Evolutionary conservation across 1,139 yeast species (phyloP).

Genomic region (Suhomyces wounanorum): DNA sequence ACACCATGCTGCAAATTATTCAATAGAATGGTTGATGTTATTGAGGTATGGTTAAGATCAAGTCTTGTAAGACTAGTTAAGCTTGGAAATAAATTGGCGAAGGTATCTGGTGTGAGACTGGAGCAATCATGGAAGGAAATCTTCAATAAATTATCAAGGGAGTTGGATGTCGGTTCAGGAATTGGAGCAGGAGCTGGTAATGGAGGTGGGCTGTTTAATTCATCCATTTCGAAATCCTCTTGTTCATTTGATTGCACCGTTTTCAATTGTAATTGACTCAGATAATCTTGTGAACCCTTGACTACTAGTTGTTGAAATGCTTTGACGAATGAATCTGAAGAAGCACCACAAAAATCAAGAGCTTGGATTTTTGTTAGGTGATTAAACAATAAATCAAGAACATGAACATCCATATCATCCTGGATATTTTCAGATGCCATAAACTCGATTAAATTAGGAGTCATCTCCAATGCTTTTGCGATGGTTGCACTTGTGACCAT

Average conservation of each 20-base stretch:
- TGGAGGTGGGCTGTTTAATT: slow-evolving; percentile 5
- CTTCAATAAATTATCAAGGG: slow-evolving; percentile 41
- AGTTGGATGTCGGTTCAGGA: not conserved
- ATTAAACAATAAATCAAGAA: slow-evolving; percentile 62
- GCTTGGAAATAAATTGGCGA: slow-evolving; percentile 58
- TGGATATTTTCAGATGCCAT: slow-evolving; percentile 85
- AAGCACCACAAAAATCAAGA: slow-evolving; percentile 88
- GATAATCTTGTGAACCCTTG: slow-evolving; percentile 17
- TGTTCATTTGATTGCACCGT: slow-evolving; percentile 3
- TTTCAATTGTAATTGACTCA: slow-evolving; percentile 12
- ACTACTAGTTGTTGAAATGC: slow-evolving; percentile 54
- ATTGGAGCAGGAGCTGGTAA: not conserved
- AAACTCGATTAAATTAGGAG: slow-evolving; percentile 76
- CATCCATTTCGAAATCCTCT: slow-evolving; percentile 12
- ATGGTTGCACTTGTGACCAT: slow-evolving; percentile 83
- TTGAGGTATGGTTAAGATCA: slow-evolving; percentile 81
- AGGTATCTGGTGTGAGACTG: slow-evolving; percentile 60
- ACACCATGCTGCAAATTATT: slow-evolving; percentile 53
- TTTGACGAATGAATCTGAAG: slow-evolving; percentile 60
- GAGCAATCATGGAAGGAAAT: slow-evolving; percentile 89
- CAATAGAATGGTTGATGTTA: slow-evolving; percentile 56
- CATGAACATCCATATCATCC: slow-evolving; percentile 69
- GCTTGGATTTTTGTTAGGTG: slow-evolving; percentile 62
- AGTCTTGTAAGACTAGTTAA: slow-evolving; percentile 63
- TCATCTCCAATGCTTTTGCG: slow-evolving; percentile 55